These are phyloP conservation scores for Gossypium schwendimanii DNA, from an alignment of 441 rosid genomes.

Conservation along the genomic window DNA sequence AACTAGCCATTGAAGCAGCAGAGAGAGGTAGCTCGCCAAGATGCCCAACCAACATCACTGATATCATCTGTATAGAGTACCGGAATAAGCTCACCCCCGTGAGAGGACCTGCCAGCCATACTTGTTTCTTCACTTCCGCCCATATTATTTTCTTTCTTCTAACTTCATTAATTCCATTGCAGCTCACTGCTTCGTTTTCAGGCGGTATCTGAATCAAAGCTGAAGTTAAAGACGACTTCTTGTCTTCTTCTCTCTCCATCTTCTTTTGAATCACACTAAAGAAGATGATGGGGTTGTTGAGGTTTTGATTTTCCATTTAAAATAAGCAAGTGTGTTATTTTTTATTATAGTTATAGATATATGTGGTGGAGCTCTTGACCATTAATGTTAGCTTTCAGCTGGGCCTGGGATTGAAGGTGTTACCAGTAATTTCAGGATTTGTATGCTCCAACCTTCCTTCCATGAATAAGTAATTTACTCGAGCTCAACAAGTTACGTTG, in stretches of 20 bases:
- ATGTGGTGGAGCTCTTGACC: too few species aligned
- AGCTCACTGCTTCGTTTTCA: neutral
- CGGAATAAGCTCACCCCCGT: constrained; percentile 35
- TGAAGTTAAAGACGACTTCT: constrained; percentile 9
- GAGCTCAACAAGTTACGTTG: too few species aligned
- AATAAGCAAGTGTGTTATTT: too few species aligned
- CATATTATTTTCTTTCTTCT: neutral
- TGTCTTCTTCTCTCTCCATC: constrained; percentile 24
- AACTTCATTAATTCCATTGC: neutral
- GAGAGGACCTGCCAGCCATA: constrained; percentile 59
- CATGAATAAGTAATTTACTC: too few species aligned
- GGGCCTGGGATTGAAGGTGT: too few species aligned
- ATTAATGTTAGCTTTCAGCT: too few species aligned
- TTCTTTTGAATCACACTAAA: neutral
- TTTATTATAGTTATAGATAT: too few species aligned
- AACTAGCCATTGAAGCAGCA: constrained; percentile 63
- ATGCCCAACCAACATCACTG: constrained; percentile 17
- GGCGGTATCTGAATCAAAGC: constrained; percentile 20
- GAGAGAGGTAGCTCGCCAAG: constrained; percentile 25
- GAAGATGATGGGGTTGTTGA: too few species aligned
- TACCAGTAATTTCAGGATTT: too few species aligned
- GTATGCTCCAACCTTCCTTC: too few species aligned
- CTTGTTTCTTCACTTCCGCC: constrained; percentile 50
- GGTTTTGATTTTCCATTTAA: too few species aligned
- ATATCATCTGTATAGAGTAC: constrained; percentile 44